phyloP scores from a whole-genome alignment of 2,329 filamentous ascomycete genomes.

The Colletotrichum kahawae region DNA sequence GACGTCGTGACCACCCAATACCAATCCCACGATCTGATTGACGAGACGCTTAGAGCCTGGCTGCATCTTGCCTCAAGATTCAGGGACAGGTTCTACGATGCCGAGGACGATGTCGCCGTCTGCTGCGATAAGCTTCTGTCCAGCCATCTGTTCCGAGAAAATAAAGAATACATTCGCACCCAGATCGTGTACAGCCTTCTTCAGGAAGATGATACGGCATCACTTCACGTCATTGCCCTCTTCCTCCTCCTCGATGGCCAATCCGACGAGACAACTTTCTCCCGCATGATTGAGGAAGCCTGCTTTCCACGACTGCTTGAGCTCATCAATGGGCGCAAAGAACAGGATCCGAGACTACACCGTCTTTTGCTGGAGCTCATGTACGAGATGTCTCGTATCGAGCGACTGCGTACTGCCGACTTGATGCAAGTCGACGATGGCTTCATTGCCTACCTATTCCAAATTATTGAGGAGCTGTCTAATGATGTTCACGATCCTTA shows the following conservation, averaged over 20 bases:
- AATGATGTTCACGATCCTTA: slow-evolving; percentile 91
- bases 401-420: slow-evolving; percentile 78
- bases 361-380: slow-evolving; percentile 83
- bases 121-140: slow-evolving; percentile 82
- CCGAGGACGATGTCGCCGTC: slow-evolving; percentile 78
- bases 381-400: slow-evolving; percentile 96
- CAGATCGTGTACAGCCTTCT: slow-evolving; percentile 93
- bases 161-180: slow-evolving; percentile 86
- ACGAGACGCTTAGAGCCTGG: slow-evolving; percentile 86
- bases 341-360: slow-evolving; percentile 75
- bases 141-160: slow-evolving; percentile 73
- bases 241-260: slow-evolving; percentile 89
- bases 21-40: slow-evolving; percentile 66
- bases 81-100: slow-evolving; percentile 75
- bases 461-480: slow-evolving; percentile 85
- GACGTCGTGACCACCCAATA: slow-evolving; percentile 52
- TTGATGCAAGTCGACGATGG: slow-evolving; percentile 77
- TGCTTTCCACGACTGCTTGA: slow-evolving; percentile 86
- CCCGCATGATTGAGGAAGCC: slow-evolving; percentile 85
- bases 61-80: slow-evolving; percentile 78
- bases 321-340: slow-evolving; percentile 71
- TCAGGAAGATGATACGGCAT: slow-evolving; percentile 82
- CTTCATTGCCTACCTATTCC: slow-evolving; percentile 84
- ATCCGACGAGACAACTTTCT: slow-evolving; percentile 77
- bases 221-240: slow-evolving; percentile 82